Conservation (phyloP, 78 protist genomes). For the Dictyostelium capitatum region DNA sequence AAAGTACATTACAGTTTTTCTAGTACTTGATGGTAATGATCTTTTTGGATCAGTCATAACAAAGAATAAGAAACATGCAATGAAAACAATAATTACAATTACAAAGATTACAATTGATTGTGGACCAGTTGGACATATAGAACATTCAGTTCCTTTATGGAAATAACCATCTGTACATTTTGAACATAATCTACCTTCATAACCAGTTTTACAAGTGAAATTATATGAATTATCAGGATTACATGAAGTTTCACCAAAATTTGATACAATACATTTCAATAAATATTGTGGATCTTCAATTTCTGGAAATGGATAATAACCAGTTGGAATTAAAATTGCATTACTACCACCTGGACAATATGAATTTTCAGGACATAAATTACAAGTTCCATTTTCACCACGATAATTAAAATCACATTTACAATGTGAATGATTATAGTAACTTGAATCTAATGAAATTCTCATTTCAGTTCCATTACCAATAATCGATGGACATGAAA, state of each 20-base stretch:
- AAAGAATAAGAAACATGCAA: constrained; percentile 29
- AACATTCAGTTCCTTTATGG: constrained; percentile 33
- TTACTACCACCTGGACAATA: constrained; percentile 60
- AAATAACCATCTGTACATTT: constrained; percentile 40
- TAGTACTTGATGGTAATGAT: constrained; percentile 54
- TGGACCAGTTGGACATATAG: constrained; percentile 40
- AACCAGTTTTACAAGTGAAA: constrained; percentile 29
- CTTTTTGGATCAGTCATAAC: constrained; percentile 68
- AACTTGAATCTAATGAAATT: constrained; percentile 41
- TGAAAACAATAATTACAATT: constrained; percentile 27
- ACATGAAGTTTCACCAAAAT: constrained; percentile 69
- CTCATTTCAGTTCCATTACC: constrained; percentile 40
- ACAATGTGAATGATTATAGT: constrained; percentile 41
- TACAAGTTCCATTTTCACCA: constrained; percentile 56
- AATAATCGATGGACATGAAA: constrained; percentile 59
- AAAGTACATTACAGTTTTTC: constrained; percentile 55
- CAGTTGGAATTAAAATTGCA: constrained; percentile 30
- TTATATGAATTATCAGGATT: constrained; percentile 26
- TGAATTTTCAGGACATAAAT: constrained; percentile 25
- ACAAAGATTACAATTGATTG: constrained; percentile 36
- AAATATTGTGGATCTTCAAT: constrained; percentile 25
- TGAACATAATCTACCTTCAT: constrained; percentile 52
- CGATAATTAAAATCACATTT: constrained; percentile 19
- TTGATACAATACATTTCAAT: constrained; percentile 6
- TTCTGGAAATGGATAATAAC: constrained; percentile 44